Conservation (phyloP, 2,329 filamentous ascomycete species). For the Hirsutella minnesotensis region DNA sequence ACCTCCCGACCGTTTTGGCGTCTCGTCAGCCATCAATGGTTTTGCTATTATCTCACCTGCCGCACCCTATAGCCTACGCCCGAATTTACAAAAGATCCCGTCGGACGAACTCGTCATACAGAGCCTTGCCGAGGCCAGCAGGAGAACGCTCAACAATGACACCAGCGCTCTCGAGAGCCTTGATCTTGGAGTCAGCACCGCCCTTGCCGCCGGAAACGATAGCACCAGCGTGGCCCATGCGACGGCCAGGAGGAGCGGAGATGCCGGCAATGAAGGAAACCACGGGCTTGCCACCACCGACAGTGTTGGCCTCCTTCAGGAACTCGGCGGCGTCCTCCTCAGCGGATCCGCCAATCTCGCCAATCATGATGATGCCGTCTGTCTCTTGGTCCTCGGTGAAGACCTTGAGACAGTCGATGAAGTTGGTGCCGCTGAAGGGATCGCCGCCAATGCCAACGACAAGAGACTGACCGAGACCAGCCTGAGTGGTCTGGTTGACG, state of each 20-base stretch:
- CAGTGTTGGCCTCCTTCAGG: conserved; percentile 80
- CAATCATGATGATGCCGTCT: conserved; percentile 99
- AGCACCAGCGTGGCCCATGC: conserved; percentile 98
- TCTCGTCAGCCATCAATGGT: conserved; percentile 9
- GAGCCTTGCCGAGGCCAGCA: conserved; percentile 80
- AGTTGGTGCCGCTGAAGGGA: conserved; percentile 98
- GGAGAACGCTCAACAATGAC: conserved; percentile 95
- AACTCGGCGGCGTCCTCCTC: conserved; percentile 98
- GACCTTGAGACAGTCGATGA: conserved; percentile 97
- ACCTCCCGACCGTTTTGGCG: conserved; percentile 11
- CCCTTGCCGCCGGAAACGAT: conserved; percentile 97
- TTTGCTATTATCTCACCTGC: conserved; percentile 1
- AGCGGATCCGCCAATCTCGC: conserved; percentile 93
- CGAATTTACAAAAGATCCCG: conserved; percentile 70
- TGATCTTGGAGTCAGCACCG: conserved; percentile 96
- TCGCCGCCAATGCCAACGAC: conserved; percentile 98
- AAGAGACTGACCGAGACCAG: conserved; percentile 92
- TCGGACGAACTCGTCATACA: conserved; percentile 93
- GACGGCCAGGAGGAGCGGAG: conserved; percentile 85
- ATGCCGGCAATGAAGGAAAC: conserved; percentile 98
- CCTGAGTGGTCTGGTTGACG: conserved; percentile 97
- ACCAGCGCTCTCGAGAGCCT: conserved; percentile 82
- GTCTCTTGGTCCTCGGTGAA: conserved; percentile 95
- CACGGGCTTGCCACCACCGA: conserved; percentile 78
- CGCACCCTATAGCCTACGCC: not conserved